Conservation (phyloP, 2,329 filamentous ascomycete species). For the Amesomyces nigricolor region DNA sequence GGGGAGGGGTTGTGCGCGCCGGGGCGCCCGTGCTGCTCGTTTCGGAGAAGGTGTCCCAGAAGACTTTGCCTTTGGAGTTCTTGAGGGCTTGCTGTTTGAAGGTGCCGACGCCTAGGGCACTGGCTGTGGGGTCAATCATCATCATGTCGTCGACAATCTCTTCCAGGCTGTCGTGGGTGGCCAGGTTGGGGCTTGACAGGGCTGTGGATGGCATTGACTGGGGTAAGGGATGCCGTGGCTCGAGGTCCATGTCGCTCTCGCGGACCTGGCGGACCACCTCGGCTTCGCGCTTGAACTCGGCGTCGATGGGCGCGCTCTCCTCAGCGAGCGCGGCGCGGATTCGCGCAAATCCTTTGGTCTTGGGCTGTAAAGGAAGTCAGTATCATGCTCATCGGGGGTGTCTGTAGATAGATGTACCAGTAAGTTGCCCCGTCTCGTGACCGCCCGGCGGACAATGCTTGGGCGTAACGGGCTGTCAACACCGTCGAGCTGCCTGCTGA, state of each 20-base stretch:
- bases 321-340: constrained; percentile 86
- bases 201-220: constrained; percentile 50
- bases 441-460: constrained; percentile 73
- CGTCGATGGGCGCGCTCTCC: constrained; percentile 80
- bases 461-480: constrained; percentile 40
- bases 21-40: constrained; percentile 43
- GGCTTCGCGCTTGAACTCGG: constrained; percentile 82
- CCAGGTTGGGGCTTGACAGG: constrained; percentile 64
- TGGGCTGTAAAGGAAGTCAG: constrained; percentile 55
- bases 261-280: constrained; percentile 94
- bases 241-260: constrained; percentile 71
- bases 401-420: constrained; percentile 51
- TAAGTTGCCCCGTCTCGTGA: constrained; percentile 83
- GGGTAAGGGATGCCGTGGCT: constrained; percentile 38
- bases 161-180: constrained; percentile 59
- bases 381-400: not conserved
- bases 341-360: constrained; percentile 91
- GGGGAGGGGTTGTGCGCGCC: constrained; percentile 46
- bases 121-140: constrained; percentile 47
- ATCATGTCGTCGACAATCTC: constrained; percentile 65
- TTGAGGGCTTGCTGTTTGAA: constrained; percentile 71
- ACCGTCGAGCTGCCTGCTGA: constrained; percentile 40
- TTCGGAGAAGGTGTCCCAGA: constrained; percentile 79
- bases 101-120: constrained; percentile 39
- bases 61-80: constrained; percentile 64